Evolutionary conservation across 768 basidiomycete species (phyloP), one percentile per base, ranked within the genome.

Genomic region (Neoboletus magnificus): DNA sequence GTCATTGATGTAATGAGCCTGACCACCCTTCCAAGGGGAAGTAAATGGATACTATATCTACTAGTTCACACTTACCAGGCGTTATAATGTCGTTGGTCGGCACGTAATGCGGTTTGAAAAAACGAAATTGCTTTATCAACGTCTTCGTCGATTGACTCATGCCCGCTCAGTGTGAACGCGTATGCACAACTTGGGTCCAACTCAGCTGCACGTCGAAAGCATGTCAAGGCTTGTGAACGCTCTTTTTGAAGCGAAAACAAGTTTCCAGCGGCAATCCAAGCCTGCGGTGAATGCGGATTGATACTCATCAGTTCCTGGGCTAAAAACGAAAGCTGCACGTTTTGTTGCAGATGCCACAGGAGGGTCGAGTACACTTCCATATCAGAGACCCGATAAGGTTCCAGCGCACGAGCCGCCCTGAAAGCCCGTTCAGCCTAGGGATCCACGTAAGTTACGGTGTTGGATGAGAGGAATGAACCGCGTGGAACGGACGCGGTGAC

Each of bases 221-320:
- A 97, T 70, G 90, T 86, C 73, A 98, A 76, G 18, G 97, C 95
- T 67, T 97, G 91, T 48, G 89, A 77, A 62, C 93, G 88, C 66
- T 99, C 95, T 75, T 93, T 94, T 73, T 96, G 89, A 64, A 97
- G 74, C 15, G 93, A 96, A 73, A 98, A 98, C 64, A 92, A 77
- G 75, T 99, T 99, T 50, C 97, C 97, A 29, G 93, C 85, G 1
- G 94, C 91, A 62, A 98, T 97, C 97, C 97, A 99, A 16, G 94
- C 84, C 66, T 95, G 84, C 12, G 95, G 76, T 25, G 89, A 85
- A 54, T 82, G 83, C n/a, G 93, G 83, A 61, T 88, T 79, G 68
- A 94, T 87, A 50, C 85, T 84, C 63, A 97, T 82, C 42, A 98
- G 77, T 60, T 95, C 92, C 71, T 98, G 96, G 1, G 96, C 91